Evolutionary conservation across 176 grass and related monocot species (phyloP), one percentile per base, ranked within the genome.

Genomic region (Metroxylon sagu): DNA sequence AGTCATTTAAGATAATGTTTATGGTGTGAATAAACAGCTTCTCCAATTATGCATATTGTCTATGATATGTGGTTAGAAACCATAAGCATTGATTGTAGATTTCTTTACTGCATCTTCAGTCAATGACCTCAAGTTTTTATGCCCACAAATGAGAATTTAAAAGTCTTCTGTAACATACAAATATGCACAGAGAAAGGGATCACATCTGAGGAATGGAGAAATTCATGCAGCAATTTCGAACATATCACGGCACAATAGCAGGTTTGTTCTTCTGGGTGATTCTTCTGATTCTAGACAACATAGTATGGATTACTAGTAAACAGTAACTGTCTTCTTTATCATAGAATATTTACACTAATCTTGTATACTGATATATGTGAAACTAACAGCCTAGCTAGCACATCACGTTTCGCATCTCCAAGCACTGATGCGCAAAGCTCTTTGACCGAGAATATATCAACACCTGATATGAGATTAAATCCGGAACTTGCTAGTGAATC

Each of bases 401-500:
- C 79, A 29, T 4, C 26, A 48, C 54, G 27, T 10, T 68, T 56
- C 56, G 50, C 76, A 68, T 89, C 88, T 74, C 81, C 84, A 48
- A 93, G 88, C 67, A 78, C 43, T 0, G 82, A 93, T 73, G 74
- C 68, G 15, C 67, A 67, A 48, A 89, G 81, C 73, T 59, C 82
- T 51, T 80, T 79, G 25, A 30, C 52, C 3, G 84, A 98, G 59
- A 80, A 98, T 80, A 92, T 65, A 64, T 98, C 82, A 64, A 74
- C 75, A 53, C 59, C 68, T 65, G 86, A 87, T 62, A 64, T 67
- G 53, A 75, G 61, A 73, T 76, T 76, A 49, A 90, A 95, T 72
- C 68, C 71, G 66, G 93, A 88, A 25, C 57, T 88, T 79, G 74
- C 83, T 74, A 92, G 93, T 80, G 79, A 88, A 77, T 93, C 88